Conservation (phyloP, 495 filamentous ascomycete genomes). For the Copromyces sp. region DNA sequence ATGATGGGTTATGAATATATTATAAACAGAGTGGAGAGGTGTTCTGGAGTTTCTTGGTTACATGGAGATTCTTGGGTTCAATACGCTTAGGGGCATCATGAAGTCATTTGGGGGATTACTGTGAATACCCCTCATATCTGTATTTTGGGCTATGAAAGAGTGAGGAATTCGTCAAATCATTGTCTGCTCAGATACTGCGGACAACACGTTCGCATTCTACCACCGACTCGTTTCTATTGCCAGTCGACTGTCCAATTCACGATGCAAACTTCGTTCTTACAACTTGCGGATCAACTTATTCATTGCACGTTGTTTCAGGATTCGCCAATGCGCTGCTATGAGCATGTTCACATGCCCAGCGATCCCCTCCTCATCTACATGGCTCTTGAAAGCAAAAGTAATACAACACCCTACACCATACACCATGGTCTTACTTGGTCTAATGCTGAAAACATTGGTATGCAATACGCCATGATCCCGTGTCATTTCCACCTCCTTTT, state of each 20-base stretch:
- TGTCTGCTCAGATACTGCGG: not conserved
- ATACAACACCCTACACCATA: not conserved
- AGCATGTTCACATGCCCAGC: not conserved
- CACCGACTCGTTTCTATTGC: not conserved
- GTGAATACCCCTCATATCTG: not conserved
- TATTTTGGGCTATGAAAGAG: not conserved
- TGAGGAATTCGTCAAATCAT: not conserved
- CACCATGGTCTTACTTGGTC: not conserved
- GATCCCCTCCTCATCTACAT: not conserved
- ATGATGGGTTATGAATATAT: not conserved
- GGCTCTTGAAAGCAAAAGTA: not conserved
- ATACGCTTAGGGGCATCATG: not conserved
- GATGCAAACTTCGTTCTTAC: not conserved
- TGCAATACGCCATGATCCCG: not conserved
- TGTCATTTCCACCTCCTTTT: not conserved
- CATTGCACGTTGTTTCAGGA: not conserved
- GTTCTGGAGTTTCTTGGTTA: not conserved
- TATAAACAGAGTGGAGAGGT: not conserved
- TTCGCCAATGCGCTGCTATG: not conserved
- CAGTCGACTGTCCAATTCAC: not conserved
- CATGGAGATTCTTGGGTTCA: not conserved
- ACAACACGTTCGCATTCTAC: not conserved
- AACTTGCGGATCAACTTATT: not conserved
- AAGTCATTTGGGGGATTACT: not conserved
- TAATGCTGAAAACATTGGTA: not conserved